These are phyloP conservation scores for Cynanchum wilfordii DNA, from an alignment of 257 asterid genomes.

Conservation along the genomic window DNA sequence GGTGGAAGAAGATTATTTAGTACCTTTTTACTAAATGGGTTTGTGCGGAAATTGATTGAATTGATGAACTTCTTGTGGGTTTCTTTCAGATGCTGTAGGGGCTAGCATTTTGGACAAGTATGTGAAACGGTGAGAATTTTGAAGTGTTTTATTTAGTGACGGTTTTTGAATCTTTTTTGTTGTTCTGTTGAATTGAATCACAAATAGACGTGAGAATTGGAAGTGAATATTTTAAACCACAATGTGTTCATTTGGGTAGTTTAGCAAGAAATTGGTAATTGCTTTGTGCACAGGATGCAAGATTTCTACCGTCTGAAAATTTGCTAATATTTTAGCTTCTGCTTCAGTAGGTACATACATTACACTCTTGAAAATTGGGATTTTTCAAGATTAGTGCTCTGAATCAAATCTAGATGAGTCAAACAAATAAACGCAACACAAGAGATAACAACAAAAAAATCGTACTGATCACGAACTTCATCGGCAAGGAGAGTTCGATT, in stretches of 20 bases:
- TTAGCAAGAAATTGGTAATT: not conserved
- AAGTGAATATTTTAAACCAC: not conserved
- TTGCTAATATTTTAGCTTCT: not conserved
- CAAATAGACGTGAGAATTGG: not conserved
- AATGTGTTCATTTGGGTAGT: not conserved
- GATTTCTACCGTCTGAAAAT: not conserved
- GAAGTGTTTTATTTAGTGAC: not conserved
- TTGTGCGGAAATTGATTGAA: not conserved
- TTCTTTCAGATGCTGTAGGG: constrained; percentile 70
- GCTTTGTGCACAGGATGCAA: not conserved
- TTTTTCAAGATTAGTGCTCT: not conserved
- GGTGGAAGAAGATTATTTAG: not conserved
- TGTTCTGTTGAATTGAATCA: not conserved
- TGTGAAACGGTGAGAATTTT: constrained; percentile 56
- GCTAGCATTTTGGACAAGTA: constrained; percentile 63
- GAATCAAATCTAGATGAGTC: too few species aligned
- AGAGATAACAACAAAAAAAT: too few species aligned
- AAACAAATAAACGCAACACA: too few species aligned
- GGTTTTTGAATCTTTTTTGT: not conserved
- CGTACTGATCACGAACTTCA: too few species aligned
- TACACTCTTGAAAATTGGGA: not conserved
- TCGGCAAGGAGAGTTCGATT: too few species aligned
- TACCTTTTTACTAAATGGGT: not conserved
- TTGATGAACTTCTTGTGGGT: constrained; percentile 23
- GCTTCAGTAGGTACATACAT: not conserved